Base-by-base conservation (phyloP, 768 basidiomycete species). In the Cystobasidium onofrii region DNA sequence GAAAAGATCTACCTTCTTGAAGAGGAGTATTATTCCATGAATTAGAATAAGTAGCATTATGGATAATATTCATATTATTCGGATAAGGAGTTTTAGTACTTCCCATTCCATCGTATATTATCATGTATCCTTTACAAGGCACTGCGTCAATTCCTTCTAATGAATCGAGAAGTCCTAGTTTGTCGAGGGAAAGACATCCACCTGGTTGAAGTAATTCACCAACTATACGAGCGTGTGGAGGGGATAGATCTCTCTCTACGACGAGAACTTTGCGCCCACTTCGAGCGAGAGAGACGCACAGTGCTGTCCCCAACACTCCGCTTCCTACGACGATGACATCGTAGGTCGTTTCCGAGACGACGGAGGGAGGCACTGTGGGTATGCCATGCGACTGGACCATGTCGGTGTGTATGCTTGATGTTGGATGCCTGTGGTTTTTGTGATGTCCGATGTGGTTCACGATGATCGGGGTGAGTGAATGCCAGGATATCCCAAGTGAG, bases 141-240 rank as follows among this genome's bases (percentile, higher is more conserved):
- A 92, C 84, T 0, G 93, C 88, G 80, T 91, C 94, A 73, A 98
- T 94, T n/a, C 86, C 88, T 29, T 97, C 90, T 55, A 96, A 81
- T 67, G 87, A 88, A 7, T 82, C 82, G 61, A 86, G 86, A 76
- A 99, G 80, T 0, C 92, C 94, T n/a, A 99, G 86, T 43, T 85
- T 82, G 72, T 86, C 82, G 55, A 99, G 83, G 0, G 92, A 87
- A 15, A 84, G 83, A 27, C 92, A 87, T 0, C 96, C 96, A 0
- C 89, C 93, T 1, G 96, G 96, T 79, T 99, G 96, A 27, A 99
- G 83, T 0, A 98, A 87, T 81, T 99, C 96, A 29, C 96, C 96
- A 39, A 98, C 96, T 76, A 99, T 98, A 20, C 96, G 86, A 27
- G 69, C 10, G 84, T 98, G 92, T 0, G 96, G 96, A 80, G 92